A percentile compares a stretch with the other conserved stretches of the same genome.
Evolutionary conservation across 495 filamentous ascomycete species (phyloP).

Genomic region (Xylaria curta): DNA sequence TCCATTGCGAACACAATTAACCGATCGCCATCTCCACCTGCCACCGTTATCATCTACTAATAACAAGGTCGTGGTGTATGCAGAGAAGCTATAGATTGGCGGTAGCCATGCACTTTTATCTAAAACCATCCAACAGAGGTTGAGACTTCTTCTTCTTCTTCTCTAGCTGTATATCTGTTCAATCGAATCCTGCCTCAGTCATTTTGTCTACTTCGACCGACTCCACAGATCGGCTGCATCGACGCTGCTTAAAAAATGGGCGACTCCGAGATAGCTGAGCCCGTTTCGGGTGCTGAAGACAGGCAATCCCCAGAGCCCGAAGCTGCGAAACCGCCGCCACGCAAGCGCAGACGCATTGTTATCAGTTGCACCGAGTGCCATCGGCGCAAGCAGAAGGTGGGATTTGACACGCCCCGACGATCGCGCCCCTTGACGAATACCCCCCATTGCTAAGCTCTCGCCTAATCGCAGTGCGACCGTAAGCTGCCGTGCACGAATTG

Average conservation of each 20-base stretch:
- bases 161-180: background rate
- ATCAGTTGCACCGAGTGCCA: constrained; percentile 70
- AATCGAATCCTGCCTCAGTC: background rate
- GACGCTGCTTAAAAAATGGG: constrained; percentile 31
- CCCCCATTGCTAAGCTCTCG: constrained; percentile 25
- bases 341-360: constrained; percentile 65
- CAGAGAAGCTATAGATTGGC: background rate
- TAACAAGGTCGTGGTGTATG: background rate
- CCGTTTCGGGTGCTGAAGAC: constrained; percentile 33
- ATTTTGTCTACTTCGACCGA: background rate
- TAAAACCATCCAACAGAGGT: background rate
- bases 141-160: too few species aligned
- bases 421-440: constrained; percentile 16
- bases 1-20: background rate
- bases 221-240: background rate
- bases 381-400: constrained; percentile 67
- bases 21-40: background rate
- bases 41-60: background rate
- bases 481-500: constrained; percentile 68
- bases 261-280: constrained; percentile 32
- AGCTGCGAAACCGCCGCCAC: constrained; percentile 41
- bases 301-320: constrained; percentile 21
- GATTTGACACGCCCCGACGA: constrained; percentile 16
- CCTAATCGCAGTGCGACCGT: constrained; percentile 59
- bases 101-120: constrained; percentile 13